A percentile compares a stretch with the other conserved stretches of the same genome.
These are phyloP conservation scores for Cladosporium sp. DNA, from an alignment of 2,329 filamentous ascomycete species.

Conservation along the genomic window DNA sequence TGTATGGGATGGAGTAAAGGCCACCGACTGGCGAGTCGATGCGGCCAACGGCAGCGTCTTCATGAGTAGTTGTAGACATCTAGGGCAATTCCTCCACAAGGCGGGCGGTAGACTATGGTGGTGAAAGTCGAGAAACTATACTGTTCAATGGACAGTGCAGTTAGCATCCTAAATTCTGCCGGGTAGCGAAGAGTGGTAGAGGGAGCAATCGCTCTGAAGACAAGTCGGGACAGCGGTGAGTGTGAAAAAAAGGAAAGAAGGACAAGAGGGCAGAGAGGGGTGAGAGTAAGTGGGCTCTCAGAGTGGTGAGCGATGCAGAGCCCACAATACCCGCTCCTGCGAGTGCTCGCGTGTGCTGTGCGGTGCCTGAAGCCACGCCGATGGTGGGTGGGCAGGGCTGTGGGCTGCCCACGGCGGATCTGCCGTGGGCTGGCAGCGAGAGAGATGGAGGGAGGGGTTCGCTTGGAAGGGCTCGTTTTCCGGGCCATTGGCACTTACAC, in stretches of 20 bases:
- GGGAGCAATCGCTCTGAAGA: not conserved
- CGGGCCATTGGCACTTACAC: not conserved
- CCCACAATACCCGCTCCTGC: slow-evolving; percentile 1
- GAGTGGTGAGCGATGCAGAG: not conserved
- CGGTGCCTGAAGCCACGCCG: not conserved
- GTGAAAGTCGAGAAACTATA: slow-evolving; percentile 12
- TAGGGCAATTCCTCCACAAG: slow-evolving; percentile 13
- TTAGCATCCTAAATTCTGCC: slow-evolving; percentile 12
- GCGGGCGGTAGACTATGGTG: slow-evolving; percentile 13
- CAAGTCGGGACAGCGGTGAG: not conserved
- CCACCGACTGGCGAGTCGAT: slow-evolving; percentile 30
- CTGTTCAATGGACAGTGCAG: slow-evolving; percentile 12
- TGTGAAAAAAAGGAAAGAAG: not conserved
- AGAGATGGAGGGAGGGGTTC: not conserved
- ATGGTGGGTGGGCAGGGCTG: too few species aligned
- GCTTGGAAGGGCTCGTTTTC: not conserved
- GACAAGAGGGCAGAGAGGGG: not conserved
- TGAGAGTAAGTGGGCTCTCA: not conserved
- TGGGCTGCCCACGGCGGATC: not conserved
- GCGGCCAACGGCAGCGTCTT: slow-evolving; percentile 17
- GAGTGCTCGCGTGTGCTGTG: not conserved
- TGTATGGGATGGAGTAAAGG: slow-evolving; percentile 40
- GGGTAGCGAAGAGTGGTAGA: not conserved
- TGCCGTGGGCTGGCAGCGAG: not conserved
- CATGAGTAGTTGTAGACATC: slow-evolving; percentile 15